Percentiles rank a stretch among this genome's conserved stretches.
phyloP scores from a whole-genome alignment of 2,329 filamentous ascomycete genomes.

The Claviceps spartinae region DNA sequence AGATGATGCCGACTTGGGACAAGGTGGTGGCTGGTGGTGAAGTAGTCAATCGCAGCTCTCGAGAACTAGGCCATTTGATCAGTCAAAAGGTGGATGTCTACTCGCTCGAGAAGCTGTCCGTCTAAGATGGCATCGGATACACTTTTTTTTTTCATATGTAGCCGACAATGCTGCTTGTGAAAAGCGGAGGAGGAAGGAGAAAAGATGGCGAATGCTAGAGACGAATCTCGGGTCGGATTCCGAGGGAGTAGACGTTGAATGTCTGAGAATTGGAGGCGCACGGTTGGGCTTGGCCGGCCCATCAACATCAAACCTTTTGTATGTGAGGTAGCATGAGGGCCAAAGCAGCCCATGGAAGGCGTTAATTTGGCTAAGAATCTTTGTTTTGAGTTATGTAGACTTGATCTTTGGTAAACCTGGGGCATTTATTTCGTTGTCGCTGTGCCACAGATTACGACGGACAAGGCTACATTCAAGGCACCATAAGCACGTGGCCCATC shows the following conservation, averaged over 20 bases:
- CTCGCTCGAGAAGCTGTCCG: conserved; percentile 62
- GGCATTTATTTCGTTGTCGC: no score
- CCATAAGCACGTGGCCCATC: no score
- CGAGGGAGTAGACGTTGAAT: neutral
- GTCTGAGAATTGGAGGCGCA: neutral
- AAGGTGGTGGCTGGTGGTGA: conserved; percentile 59
- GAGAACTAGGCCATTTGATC: conserved; percentile 65
- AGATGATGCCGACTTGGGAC: conserved; percentile 32
- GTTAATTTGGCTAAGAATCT: neutral
- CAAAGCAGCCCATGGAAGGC: neutral
- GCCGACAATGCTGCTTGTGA: neutral
- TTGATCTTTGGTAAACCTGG: no score
- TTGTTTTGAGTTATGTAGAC: neutral
- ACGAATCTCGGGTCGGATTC: neutral
- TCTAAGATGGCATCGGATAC: conserved; percentile 30
- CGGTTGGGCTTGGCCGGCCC: neutral
- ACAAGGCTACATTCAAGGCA: no score
- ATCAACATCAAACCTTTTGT: neutral
- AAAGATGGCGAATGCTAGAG: neutral
- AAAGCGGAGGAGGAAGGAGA: neutral
- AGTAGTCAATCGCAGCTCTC: conserved; percentile 50
- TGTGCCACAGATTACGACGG: no score
- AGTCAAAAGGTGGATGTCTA: conserved; percentile 73
- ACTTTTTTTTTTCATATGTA: neutral
- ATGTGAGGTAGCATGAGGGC: neutral